A percentile compares a stretch with the other conserved stretches of the same genome.
Evolutionary conservation across 2,329 filamentous ascomycete species (phyloP).

Genomic region (Lecanicillium sp.): DNA sequence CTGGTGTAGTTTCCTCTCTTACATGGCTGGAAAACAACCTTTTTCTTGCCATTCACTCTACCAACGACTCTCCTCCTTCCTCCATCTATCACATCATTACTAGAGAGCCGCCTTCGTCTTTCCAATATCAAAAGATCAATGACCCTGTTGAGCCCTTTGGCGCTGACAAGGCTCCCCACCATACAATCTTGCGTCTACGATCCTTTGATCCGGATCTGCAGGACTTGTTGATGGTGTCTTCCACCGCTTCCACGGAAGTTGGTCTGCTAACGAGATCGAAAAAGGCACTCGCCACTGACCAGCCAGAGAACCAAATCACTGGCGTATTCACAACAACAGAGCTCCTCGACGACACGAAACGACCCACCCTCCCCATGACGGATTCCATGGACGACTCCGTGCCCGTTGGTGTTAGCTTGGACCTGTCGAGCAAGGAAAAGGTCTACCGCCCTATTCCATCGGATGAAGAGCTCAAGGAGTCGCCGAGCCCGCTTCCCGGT

Average conservation of each 20-base stretch:
- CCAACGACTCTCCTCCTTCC: conserved; percentile 49
- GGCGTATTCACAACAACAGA: conserved; percentile 69
- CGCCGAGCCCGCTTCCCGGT: conserved; percentile 73
- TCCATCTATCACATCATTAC: conserved; percentile 78
- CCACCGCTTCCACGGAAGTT: conserved; percentile 73
- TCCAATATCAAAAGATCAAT: conserved; percentile 66
- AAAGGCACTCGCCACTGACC: conserved; percentile 56
- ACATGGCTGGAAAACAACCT: conserved; percentile 84
- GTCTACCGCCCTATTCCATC: conserved; percentile 71
- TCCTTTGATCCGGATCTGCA: conserved; percentile 75
- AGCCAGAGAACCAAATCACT: conserved; percentile 52
- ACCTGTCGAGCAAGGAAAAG: conserved; percentile 76
- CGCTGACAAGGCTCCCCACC: conserved; percentile 61
- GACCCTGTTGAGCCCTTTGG: conserved; percentile 71
- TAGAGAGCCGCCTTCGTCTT: conserved; percentile 53
- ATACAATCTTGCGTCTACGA: conserved; percentile 70
- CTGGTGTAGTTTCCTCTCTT: conserved; percentile 62
- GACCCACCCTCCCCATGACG: conserved; percentile 69
- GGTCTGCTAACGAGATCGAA: conserved; percentile 72
- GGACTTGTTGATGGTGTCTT: conserved; percentile 76
- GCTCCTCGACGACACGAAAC: conserved; percentile 65
- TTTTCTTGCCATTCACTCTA: conserved; percentile 73
- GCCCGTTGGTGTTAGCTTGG: conserved; percentile 72
- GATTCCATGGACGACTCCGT: conserved; percentile 59
- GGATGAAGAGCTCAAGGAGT: conserved; percentile 72